Evolutionary conservation across 306 rosid genomes (phyloP), one percentile per base, ranked within the genome.

Genomic region (Alnus rubra): DNA sequence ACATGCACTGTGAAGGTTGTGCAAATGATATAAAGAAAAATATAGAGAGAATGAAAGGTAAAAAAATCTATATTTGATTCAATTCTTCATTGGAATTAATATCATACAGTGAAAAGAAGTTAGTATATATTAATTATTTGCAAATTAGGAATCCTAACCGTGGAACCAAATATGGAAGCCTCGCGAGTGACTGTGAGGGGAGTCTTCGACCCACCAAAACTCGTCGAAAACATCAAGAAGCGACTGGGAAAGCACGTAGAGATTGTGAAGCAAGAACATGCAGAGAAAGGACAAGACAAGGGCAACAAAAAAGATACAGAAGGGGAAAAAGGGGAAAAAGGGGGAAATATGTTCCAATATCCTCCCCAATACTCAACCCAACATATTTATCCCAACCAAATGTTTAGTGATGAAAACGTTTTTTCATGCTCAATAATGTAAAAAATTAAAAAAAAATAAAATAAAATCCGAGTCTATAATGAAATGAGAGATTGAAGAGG

Each of bases 1-100:
- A 59, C 54, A 80, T 95, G 56, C 92, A 92, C 65, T 95, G 98
- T 11, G 84, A 89, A 73, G 98, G 92, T 7, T 95, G 98, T 84
- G 90, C 13, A 39, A 81, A 10, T 30, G 98, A 92, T 74, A 59
- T 92, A 47, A 87, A 86, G 83, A 79, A 69, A 71, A 55, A 30
- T 53, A 76, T 95, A 79, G 78, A 75, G 79, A 89, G 76, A 82
- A 82, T 92, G 82, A 77, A 82, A 84, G 98, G 97, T 91, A 0
- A 23, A 23, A 23, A 23, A 9, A 8, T 35, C 31, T 4, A 7
- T 59, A 45, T 7, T 47, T 4, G 13, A 1, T 56, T 37, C 53
- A 18, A 49, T 50, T 16, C 0, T 30, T 12, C 9, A 18, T 15
- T 49, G 15, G 11, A 4, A 31, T 23, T 10, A 42, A 42, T 42